Base-by-base conservation (phyloP, 345 rosid species). In the Firmiana major region DNA sequence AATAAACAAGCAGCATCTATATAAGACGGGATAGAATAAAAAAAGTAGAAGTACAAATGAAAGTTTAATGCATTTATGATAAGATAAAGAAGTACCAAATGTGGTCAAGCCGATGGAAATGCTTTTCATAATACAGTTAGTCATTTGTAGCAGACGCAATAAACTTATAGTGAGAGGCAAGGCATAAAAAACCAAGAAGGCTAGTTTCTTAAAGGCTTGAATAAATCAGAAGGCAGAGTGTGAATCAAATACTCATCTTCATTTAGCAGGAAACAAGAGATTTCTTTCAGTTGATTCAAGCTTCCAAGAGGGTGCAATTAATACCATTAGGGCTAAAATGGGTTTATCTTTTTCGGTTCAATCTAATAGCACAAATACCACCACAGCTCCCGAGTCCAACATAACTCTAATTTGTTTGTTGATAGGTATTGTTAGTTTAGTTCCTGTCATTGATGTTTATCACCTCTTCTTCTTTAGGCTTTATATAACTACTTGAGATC, bases 211-310 rank as follows among this genome's bases (percentile, higher is more conserved):
- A 58, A 58, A 58, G 13, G 62, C 31, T 22, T 24, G 6, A 16
- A 65, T 16, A 36, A 72, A 11, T 34, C 75, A 9, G 17, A 11
- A n/a, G 42, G 26, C 63, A 19, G 48, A 72, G 10, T 9, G 36
- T 11, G 53, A 54, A 38, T 22, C 40, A 73, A 73, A 58, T 58
- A 42, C 60, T 59, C 1, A 17, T 28, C 26, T 31, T 55, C 7
- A 10, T 71, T 70, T 28, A 71, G 74, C 74, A 71, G 74, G 60
- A 71, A 51, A 51, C 12, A 3, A 48, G 53, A 48, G 53, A 4
- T 48, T 46, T 12, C 17, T 48, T 48, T 48, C 2, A 48, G 53
- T 48, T 48, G 53, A 48, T 19, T 36, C 43, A 9, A 7, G 74
- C 21, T 49, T 49, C 6, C 26, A 28, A 48, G 53, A 48, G 16